phyloP scores from a whole-genome alignment of 192 early-diverging fungal species.

The Globomyces pollinis-pini region DNA sequence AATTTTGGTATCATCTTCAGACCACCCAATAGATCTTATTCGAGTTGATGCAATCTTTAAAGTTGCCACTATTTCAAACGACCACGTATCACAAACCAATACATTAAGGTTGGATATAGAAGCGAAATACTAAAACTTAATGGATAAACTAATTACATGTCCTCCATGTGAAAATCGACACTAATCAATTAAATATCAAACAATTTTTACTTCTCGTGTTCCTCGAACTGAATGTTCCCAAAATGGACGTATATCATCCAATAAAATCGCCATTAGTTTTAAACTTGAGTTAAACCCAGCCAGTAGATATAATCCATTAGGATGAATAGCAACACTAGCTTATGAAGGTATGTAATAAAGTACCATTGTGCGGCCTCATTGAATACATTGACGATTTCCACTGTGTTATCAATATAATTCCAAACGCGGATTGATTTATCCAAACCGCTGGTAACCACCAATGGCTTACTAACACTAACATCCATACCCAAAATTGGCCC shows the following conservation, averaged over 20 bases:
- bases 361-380: slow-evolving; percentile 38
- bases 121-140: slow-evolving; percentile 52
- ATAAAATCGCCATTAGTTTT: slow-evolving; percentile 48
- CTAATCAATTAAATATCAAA: slow-evolving; percentile 24
- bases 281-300: slow-evolving; percentile 45
- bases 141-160: slow-evolving; percentile 11
- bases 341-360: no score
- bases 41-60: slow-evolving; percentile 44
- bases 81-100: slow-evolving; percentile 44
- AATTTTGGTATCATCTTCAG: slow-evolving; percentile 42
- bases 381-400: slow-evolving; percentile 46
- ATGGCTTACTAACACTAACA: slow-evolving; percentile 43
- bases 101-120: slow-evolving; percentile 41
- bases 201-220: slow-evolving; percentile 36
- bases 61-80: slow-evolving; percentile 33
- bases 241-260: slow-evolving; percentile 48
- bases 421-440: slow-evolving; percentile 51
- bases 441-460: slow-evolving; percentile 46
- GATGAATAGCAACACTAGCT: slow-evolving; percentile 50
- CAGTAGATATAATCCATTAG: slow-evolving; percentile 47
- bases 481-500: slow-evolving; percentile 46
- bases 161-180: slow-evolving; percentile 51
- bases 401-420: slow-evolving; percentile 54
- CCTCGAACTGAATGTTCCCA: slow-evolving; percentile 45
- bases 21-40: slow-evolving; percentile 45